Conservation (phyloP, 371 early-diverging fungal genomes). For the Mucor plumbeus region DNA sequence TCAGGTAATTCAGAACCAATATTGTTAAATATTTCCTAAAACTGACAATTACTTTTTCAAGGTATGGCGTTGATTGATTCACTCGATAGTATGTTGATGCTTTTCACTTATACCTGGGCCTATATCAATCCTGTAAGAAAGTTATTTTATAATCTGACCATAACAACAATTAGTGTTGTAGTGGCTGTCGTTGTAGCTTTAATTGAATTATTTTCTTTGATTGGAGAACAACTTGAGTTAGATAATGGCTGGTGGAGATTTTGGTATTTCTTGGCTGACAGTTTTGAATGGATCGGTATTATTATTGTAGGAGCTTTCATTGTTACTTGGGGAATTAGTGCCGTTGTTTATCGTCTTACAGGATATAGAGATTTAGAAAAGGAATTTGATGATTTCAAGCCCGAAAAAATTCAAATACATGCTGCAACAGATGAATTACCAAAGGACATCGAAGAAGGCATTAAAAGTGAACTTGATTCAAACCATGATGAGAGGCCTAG, state of each 20-base stretch:
- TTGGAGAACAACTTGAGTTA: constrained; percentile 50
- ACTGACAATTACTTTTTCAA: constrained; percentile 5
- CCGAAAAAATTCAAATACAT: constrained; percentile 12
- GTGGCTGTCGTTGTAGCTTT: constrained; percentile 65
- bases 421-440: not conserved
- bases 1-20: constrained; percentile 41
- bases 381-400: constrained; percentile 37
- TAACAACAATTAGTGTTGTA: constrained; percentile 64
- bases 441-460: constrained; percentile 23
- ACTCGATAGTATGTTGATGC: constrained; percentile 70
- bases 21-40: not conserved
- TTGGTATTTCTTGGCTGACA: constrained; percentile 51
- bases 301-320: constrained; percentile 58
- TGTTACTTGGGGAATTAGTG: constrained; percentile 52
- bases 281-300: constrained; percentile 63
- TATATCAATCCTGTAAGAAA: constrained; percentile 64
- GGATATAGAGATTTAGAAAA: constrained; percentile 53
- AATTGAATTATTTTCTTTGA: constrained; percentile 57
- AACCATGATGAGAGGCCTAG: not conserved
- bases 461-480: not conserved
- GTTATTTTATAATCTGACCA: constrained; percentile 66
- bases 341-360: constrained; percentile 45
- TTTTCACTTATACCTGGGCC: constrained; percentile 69
- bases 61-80: constrained; percentile 72
- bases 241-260: constrained; percentile 67